Base-by-base conservation (phyloP, 805 yeast species). In the Saccharomycopsis sp. region DNA sequence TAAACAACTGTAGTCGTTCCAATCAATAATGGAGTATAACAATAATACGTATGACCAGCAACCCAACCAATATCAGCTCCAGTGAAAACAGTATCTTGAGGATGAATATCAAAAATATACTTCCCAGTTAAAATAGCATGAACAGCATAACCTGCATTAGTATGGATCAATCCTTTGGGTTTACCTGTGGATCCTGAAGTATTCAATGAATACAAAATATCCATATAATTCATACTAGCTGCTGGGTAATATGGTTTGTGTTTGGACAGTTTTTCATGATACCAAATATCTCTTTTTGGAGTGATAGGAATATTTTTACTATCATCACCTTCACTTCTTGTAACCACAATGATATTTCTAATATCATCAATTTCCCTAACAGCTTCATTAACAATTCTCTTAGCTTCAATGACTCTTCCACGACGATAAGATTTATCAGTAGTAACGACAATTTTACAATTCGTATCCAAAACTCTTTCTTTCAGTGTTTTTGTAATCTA, bases 31-130 rank as follows among this genome's bases (percentile, higher is more conserved):
- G 94, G 94, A 42, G 92, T 94, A 57, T 83, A 83, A 35, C 82
- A 73, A 14, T 76, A 86, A 53, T 82, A 83, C 9, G 92, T 71
- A 63, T 83, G 94, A 45, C 94, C 94, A 4, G 94, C 82, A 54
- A 83, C 80, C 94, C 94, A 83, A 54, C 94, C 94, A 40, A 83
- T 80, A 62, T 83, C 94, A 57, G 92, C 94, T 21, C 92, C 92
- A 15, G 92, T 82, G 69, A 83, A 83, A 42, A 83, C 66, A 13
- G 74, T 66, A 56, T 83, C 94, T 44, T 79, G 77, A 30, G 71
- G 69, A 53, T 82, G 87, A 31, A 80, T 67, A 59, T 83, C 94
- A 59, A 83, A 83, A 34, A 74, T 72, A 54, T 83, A 83, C 55
- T 76, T 76, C 52, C 86, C 76, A 35, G 89, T 74, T 54, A 82